Evolutionary conservation across 306 rosid species (phyloP).

Genomic region (Cicer yamashitae): DNA sequence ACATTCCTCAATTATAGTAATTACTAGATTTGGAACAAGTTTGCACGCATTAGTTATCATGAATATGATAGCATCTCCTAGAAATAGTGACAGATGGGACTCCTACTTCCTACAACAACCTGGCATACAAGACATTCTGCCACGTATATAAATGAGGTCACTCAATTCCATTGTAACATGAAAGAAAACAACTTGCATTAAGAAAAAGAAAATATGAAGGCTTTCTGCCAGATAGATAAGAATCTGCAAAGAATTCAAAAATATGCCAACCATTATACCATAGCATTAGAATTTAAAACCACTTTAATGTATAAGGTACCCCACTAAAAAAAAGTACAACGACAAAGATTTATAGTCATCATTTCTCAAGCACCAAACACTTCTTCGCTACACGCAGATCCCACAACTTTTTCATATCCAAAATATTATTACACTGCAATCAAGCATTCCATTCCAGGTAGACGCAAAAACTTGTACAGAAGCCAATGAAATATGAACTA

Average conservation of each 20-base stretch:
- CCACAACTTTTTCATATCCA: constrained; percentile 51
- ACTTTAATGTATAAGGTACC: constrained; percentile 53
- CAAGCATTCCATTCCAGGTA: constrained; percentile 53
- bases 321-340: constrained; percentile 60
- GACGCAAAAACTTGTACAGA: constrained; percentile 54
- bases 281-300: constrained; percentile 57
- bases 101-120: constrained; percentile 9
- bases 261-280: constrained; percentile 68
- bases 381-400: constrained; percentile 53
- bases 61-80: neutral
- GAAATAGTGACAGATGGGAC: neutral
- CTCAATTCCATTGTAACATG: neutral
- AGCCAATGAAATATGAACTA: constrained; percentile 48
- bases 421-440: constrained; percentile 63
- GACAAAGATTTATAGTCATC: constrained; percentile 55
- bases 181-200: constrained; percentile 13
- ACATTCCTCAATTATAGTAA: neutral
- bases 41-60: neutral
- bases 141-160: neutral
- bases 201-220: constrained; percentile 21
- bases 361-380: constrained; percentile 73
- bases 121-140: constrained; percentile 1
- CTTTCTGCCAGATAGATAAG: constrained; percentile 38
- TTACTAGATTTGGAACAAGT: constrained; percentile 4
- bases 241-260: constrained; percentile 45